Evolutionary conservation across 257 asterid species (phyloP).

Genomic region (Scutellaria minor): DNA sequence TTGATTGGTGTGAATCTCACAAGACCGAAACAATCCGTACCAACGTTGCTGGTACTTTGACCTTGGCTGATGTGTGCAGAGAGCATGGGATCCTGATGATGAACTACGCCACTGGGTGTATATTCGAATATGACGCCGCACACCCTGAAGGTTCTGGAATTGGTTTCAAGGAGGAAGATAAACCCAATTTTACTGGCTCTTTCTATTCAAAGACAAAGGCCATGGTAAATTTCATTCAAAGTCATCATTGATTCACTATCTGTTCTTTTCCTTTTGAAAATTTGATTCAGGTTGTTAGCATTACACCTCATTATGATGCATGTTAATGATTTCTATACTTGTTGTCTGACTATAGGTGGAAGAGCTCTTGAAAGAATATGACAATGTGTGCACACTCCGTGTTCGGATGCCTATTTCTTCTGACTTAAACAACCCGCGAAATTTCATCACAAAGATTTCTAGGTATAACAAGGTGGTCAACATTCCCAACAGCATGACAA

Average conservation of each 20-base stretch:
- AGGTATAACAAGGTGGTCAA: constrained; percentile 57
- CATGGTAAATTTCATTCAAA: constrained; percentile 45
- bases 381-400: constrained; percentile 62
- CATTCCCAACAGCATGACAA: constrained; percentile 68
- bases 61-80: constrained; percentile 63
- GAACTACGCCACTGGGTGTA: constrained; percentile 69
- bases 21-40: constrained; percentile 62
- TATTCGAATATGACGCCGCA: constrained; percentile 62
- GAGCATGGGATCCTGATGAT: constrained; percentile 55
- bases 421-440: constrained; percentile 59
- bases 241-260: background rate
- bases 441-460: constrained; percentile 60
- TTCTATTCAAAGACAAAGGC: constrained; percentile 76
- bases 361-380: constrained; percentile 59
- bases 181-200: constrained; percentile 60
- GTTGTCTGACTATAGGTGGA: constrained; percentile 46
- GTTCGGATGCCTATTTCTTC: constrained; percentile 66
- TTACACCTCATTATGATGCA: constrained; percentile 6
- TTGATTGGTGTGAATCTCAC: constrained; percentile 73
- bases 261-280: background rate
- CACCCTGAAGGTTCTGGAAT: constrained; percentile 68
- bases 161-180: constrained; percentile 70
- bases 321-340: constrained; percentile 6
- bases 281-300: background rate
- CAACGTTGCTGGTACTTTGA: constrained; percentile 64